A percentile compares a stretch with the other conserved stretches of the same genome.
phyloP scores from a whole-genome alignment of 2,329 filamentous ascomycete genomes.

The Nemania sp. region DNA sequence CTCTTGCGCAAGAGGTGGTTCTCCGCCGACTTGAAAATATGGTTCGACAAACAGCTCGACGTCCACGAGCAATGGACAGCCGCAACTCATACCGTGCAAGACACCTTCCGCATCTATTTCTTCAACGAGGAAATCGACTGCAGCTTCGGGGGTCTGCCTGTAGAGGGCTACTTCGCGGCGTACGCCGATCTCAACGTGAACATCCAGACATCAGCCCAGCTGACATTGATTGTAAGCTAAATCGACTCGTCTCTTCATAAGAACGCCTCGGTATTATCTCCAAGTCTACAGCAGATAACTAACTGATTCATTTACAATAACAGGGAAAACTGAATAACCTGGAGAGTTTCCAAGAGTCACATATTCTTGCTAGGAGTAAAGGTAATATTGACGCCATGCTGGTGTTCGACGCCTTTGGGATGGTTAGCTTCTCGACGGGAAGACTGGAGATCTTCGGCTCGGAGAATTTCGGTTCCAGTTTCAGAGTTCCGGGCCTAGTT shows the following conservation, averaged over 20 bases:
- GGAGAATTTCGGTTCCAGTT: constrained; percentile 10
- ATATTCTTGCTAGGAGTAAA: constrained; percentile 22
- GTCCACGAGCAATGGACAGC: constrained; percentile 14
- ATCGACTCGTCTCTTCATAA: too few relatives aligned
- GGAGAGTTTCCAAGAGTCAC: constrained; percentile 18
- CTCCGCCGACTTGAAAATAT: constrained; percentile 15
- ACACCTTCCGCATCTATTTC: constrained; percentile 17
- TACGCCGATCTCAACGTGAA: constrained; percentile 20
- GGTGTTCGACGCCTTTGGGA: constrained; percentile 20
- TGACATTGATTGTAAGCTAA: constrained; percentile 19
- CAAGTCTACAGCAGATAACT: too few relatives aligned
- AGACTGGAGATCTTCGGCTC: constrained; percentile 15
- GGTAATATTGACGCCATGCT: constrained; percentile 18
- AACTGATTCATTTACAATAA: not conserved
- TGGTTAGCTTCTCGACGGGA: constrained; percentile 20
- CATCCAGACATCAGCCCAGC: constrained; percentile 21
- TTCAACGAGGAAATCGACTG: constrained; percentile 5
- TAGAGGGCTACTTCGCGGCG: constrained; percentile 12
- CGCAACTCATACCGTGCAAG: constrained; percentile 16
- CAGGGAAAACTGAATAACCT: constrained; percentile 19
- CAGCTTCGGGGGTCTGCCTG: constrained; percentile 7
- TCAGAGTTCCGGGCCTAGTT: constrained; percentile 19
- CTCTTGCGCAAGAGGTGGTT: constrained; percentile 15
- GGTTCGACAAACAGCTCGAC: constrained; percentile 16
- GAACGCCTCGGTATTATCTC: too few relatives aligned